These are phyloP conservation scores for Chiua sp. DNA, from an alignment of 1,284 basidiomycete genomes.

Conservation along the genomic window DNA sequence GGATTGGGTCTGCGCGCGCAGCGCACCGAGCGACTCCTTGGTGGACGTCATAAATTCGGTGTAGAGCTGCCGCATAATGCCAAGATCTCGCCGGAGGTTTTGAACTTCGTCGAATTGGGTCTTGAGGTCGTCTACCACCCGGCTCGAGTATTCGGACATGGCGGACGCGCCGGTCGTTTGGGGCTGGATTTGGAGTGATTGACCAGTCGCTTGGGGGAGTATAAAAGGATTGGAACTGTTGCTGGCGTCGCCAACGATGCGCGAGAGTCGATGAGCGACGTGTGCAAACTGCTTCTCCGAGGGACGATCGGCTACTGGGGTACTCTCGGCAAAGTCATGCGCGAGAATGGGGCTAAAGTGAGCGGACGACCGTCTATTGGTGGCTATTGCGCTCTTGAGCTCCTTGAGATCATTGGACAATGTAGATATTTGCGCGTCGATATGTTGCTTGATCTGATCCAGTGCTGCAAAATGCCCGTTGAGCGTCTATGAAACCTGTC, in stretches of 20 bases:
- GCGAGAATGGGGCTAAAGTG: constrained; percentile 49
- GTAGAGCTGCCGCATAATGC: constrained; percentile 93
- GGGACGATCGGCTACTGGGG: constrained; percentile 64
- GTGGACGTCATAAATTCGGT: constrained; percentile 92
- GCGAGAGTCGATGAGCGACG: constrained; percentile 72
- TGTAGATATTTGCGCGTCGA: constrained; percentile 86
- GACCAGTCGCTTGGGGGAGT: constrained; percentile 66
- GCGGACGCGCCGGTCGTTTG: constrained; percentile 77
- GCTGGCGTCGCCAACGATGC: constrained; percentile 53
- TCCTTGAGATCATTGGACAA: constrained; percentile 95
- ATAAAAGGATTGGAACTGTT: constrained; percentile 44
- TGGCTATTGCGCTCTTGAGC: constrained; percentile 70
- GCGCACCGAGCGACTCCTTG: constrained; percentile 78
- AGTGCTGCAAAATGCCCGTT: constrained; percentile 63
- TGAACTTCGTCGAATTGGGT: constrained; percentile 96
- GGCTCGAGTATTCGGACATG: constrained; percentile 71
- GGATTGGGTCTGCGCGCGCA: constrained; percentile 84
- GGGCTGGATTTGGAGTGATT: constrained; percentile 69
- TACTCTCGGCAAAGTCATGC: constrained; percentile 64
- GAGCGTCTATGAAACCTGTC: constrained; percentile 4
- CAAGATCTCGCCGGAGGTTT: constrained; percentile 91
- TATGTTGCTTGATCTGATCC: constrained; percentile 98
- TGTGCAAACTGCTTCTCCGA: constrained; percentile 74
- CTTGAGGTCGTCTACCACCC: constrained; percentile 83
- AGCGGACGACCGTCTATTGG: constrained; percentile 50